These are phyloP conservation scores for Candida vaughaniae DNA, from an alignment of 805 yeast genomes.

Conservation along the genomic window DNA sequence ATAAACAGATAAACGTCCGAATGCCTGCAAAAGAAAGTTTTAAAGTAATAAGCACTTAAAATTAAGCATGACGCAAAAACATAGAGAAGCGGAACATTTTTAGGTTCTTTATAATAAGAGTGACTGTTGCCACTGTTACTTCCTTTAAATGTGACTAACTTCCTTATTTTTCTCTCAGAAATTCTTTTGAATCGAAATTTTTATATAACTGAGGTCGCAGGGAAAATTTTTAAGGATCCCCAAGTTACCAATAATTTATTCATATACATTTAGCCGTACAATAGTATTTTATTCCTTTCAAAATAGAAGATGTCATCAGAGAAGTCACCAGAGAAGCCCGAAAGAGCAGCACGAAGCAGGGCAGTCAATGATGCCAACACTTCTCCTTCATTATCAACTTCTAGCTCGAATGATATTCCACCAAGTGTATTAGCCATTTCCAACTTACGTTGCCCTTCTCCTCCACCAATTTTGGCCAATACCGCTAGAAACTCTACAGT, in stretches of 20 bases:
- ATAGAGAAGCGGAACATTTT: too few relatives aligned
- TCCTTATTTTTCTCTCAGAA: neutral
- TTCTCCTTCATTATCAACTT: constrained; percentile 5
- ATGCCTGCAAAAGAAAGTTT: too few relatives aligned
- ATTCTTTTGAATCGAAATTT: neutral
- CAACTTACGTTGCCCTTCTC: constrained; percentile 63
- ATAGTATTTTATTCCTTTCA: too few relatives aligned
- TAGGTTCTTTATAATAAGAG: too few relatives aligned
- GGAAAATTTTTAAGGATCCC: neutral
- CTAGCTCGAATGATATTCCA: constrained; percentile 19
- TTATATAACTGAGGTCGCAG: neutral
- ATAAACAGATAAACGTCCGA: too few relatives aligned
- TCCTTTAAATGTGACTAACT: too few relatives aligned
- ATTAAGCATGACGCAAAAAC: too few relatives aligned
- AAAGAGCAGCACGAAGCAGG: neutral
- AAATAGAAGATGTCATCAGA: neutral
- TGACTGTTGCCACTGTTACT: too few relatives aligned
- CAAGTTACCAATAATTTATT: too few relatives aligned
- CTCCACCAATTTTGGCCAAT: constrained; percentile 61
- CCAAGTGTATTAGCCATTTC: constrained; percentile 60
- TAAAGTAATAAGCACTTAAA: too few relatives aligned
- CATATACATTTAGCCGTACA: too few relatives aligned
- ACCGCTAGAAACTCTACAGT: constrained; percentile 11
- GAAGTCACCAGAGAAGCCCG: neutral
- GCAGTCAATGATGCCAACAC: neutral